Base-by-base conservation (phyloP, 1,139 yeast species). In the Pichia sp. region DNA sequence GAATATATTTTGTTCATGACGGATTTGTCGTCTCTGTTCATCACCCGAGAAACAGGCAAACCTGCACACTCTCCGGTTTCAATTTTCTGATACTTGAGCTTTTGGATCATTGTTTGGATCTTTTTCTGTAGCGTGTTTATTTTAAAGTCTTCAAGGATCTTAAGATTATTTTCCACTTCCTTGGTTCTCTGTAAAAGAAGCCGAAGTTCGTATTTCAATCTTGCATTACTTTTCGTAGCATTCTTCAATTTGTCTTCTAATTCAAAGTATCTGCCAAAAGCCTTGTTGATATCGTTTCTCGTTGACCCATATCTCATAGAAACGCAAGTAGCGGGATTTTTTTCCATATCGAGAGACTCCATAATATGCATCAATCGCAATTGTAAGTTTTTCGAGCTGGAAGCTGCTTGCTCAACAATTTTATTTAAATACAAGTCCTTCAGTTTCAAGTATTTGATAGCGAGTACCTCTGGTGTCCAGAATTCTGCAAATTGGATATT, bases 161-260 rank as follows among this genome's bases (percentile, higher is more conserved):
- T 51, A 22, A 66, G 56, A 39, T 80, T 74, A 27, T 82, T 86
- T 47, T 85, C 94, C 19, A 87, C 78, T 52, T 91, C 97, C 38
- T 77, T 74, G 38, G 88, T 72, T 49, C 91, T 75, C 37, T 79
- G 77, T 28, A 71, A 71, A 17, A 91, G 67, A 34, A 85, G 69
- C 39, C 94, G 63, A 19, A 86, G 69, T 52, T 91, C 96, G 55
- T 88, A 91, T 38, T 77, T 72, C 40, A 91, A 63, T 44, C 94
- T 67, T 18, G 94, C 91, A 23, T 83, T 75, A 29, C 81, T 65
- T 2, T 84, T 75, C 25, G 77, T 76, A 30, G 86, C 67, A 40
- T 82, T 88, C 27, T 64, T 63, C 44, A 82, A 62, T 44, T 74
- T 80, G 22, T 55, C 56, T 30, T 49, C 49, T 11, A 54, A 30